Conservation (phyloP, 2,329 filamentous ascomycete species). For the Fusarium miscanthi region DNA sequence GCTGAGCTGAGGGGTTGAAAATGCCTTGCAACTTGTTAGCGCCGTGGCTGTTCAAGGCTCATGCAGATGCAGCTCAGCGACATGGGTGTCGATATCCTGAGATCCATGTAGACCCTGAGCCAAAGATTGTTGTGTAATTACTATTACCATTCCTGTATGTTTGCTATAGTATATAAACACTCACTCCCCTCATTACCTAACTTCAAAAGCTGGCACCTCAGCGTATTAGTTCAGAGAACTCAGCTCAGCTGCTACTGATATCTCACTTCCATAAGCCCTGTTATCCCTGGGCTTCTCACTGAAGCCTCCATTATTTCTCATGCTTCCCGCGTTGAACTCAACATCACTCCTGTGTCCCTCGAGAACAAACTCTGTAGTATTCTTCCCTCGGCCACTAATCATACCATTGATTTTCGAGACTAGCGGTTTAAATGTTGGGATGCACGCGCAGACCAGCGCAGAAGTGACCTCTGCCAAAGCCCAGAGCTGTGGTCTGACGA, state of each 20-base stretch:
- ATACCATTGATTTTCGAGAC: neutral
- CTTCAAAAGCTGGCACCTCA: neutral
- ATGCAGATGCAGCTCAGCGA: neutral
- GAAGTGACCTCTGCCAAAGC: conserved; percentile 32
- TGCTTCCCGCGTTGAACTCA: neutral
- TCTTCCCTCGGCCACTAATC: neutral
- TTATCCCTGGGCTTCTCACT: neutral
- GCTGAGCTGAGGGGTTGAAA: neutral
- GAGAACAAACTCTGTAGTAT: neutral
- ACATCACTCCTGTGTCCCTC: neutral
- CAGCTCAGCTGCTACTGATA: neutral
- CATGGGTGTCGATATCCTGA: neutral
- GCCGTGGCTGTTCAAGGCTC: neutral
- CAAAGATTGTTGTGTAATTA: neutral
- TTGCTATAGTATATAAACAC: neutral
- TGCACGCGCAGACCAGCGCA: conserved; percentile 26
- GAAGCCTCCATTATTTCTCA: neutral
- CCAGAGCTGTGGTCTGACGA: conserved; percentile 14
- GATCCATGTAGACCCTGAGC: too few relatives aligned
- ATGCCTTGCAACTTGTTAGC: neutral
- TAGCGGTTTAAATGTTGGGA: conserved; percentile 30
- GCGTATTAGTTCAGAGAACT: neutral
- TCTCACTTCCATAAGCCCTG: conserved; percentile 8
- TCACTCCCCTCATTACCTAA: neutral
- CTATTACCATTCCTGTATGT: neutral